These are phyloP conservation scores for Lagerstroemia speciosa DNA, from an alignment of 345 rosid genomes.

Conservation along the genomic window DNA sequence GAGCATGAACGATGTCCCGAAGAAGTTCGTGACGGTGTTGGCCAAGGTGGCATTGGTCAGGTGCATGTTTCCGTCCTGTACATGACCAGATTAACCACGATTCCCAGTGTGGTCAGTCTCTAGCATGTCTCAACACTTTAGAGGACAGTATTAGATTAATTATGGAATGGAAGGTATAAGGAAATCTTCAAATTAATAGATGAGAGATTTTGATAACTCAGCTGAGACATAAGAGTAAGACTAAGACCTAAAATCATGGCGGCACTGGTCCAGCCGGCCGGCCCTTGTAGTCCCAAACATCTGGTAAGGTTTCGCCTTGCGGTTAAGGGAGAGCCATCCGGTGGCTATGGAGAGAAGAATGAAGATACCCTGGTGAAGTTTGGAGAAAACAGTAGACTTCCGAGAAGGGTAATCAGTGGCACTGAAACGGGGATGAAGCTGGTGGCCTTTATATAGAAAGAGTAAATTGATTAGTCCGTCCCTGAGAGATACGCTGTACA, in stretches of 20 bases:
- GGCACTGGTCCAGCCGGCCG: constrained; percentile 87
- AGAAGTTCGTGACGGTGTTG: constrained; percentile 79
- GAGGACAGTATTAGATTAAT: no score
- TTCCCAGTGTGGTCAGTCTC: constrained; percentile 88
- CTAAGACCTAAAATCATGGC: constrained; percentile 81
- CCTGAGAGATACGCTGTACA: no score
- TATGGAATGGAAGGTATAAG: no score
- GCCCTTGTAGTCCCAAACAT: constrained; percentile 95
- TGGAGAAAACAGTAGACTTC: no score
- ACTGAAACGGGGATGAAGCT: no score
- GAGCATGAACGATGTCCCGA: constrained; percentile 94
- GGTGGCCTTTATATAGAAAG: no score
- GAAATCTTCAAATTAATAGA: background rate
- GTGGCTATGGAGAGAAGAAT: background rate
- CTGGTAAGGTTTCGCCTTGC: constrained; percentile 40
- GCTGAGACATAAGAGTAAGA: background rate
- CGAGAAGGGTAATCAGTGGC: no score
- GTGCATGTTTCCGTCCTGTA: constrained; percentile 88
- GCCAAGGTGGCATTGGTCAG: constrained; percentile 80
- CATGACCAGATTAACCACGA: constrained; percentile 87
- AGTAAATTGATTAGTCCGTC: no score
- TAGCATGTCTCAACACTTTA: constrained; percentile 74
- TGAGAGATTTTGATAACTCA: background rate
- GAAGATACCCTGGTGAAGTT: no score
- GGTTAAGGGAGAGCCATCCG: constrained; percentile 43